Percentiles rank a stretch among this genome's conserved stretches.
Conservation (phyloP, 345 rosid species). For the Clausena lansium region DNA sequence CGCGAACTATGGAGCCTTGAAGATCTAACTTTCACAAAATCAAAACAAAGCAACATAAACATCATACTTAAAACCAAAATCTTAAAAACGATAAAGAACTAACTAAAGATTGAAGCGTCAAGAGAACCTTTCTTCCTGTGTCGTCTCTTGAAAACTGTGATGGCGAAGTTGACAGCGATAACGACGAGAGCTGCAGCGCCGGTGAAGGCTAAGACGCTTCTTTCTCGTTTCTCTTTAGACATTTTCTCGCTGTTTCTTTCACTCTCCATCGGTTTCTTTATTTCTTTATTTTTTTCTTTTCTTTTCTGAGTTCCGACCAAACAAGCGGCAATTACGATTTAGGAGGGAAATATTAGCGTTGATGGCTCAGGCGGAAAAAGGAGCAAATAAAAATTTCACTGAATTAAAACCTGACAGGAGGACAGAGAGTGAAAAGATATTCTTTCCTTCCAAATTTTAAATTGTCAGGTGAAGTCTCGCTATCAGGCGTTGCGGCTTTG, state of each 20-base stretch:
- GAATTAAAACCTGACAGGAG: not conserved
- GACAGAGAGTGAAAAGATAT: not conserved
- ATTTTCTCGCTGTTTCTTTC: conserved; percentile 34
- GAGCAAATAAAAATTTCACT: not conserved
- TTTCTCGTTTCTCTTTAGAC: conserved; percentile 38
- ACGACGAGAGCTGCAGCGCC: conserved; percentile 74
- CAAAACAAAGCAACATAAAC: not conserved
- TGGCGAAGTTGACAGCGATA: conserved; percentile 59
- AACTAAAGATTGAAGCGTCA: not conserved
- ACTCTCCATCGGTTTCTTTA: conserved; percentile 34
- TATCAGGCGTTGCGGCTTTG: not conserved
- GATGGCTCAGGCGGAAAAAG: not conserved
- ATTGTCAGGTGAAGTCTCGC: not conserved
- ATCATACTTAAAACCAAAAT: not conserved
- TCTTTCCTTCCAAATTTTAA: not conserved
- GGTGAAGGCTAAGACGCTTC: conserved; percentile 53
- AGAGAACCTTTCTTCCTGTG: conserved; percentile 54
- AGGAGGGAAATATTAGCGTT: conserved; percentile 31
- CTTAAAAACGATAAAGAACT: not conserved
- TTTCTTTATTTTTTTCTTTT: not conserved
- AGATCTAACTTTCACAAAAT: conserved; percentile 47
- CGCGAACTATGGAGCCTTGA: conserved; percentile 58
- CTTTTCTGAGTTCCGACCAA: conserved; percentile 16
- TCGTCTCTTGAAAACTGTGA: conserved; percentile 60
- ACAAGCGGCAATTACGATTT: conserved; percentile 29